Conservation (phyloP, 2,329 filamentous ascomycete genomes). For the Apiospora marii region DNA sequence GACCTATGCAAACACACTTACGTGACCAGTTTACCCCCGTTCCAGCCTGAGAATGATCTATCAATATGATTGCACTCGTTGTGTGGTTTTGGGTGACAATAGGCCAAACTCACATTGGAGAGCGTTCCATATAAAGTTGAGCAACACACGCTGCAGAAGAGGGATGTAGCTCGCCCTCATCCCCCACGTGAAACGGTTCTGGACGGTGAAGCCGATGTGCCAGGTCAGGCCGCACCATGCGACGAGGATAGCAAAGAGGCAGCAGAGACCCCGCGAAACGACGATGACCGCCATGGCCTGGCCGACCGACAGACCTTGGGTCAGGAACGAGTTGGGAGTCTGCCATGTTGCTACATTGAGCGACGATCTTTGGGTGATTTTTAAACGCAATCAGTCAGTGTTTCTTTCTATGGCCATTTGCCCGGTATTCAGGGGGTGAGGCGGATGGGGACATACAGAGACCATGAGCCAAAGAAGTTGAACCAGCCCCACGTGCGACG, state of each 20-base stretch:
- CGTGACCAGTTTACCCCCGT: constrained; percentile 40
- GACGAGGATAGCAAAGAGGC: constrained; percentile 51
- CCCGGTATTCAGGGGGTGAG: not conserved
- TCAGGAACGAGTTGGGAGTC: constrained; percentile 52
- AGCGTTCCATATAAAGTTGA: constrained; percentile 58
- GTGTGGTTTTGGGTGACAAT: too few relatives aligned
- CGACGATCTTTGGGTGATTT: constrained; percentile 30
- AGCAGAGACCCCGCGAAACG: constrained; percentile 49
- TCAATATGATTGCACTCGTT: not conserved
- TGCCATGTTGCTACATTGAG: constrained; percentile 53
- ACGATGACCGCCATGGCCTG: constrained; percentile 56
- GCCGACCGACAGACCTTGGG: constrained; percentile 53
- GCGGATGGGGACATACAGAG: constrained; percentile 44
- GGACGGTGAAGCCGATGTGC: constrained; percentile 58
- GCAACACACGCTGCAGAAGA: constrained; percentile 51
- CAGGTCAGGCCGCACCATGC: constrained; percentile 55
- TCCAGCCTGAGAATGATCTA: constrained; percentile 35
- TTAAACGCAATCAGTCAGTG: not conserved
- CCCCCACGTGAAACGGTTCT: constrained; percentile 57
- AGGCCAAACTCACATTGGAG: constrained; percentile 44
- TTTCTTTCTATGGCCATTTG: constrained; percentile 28
- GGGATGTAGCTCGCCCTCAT: constrained; percentile 56
- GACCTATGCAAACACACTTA: too few relatives aligned
- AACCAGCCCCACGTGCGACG: constrained; percentile 56
- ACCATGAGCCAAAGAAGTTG: constrained; percentile 52